Base-by-base conservation (phyloP, 75 land plant genomes). In the Ceratopteris richardii region DNA sequence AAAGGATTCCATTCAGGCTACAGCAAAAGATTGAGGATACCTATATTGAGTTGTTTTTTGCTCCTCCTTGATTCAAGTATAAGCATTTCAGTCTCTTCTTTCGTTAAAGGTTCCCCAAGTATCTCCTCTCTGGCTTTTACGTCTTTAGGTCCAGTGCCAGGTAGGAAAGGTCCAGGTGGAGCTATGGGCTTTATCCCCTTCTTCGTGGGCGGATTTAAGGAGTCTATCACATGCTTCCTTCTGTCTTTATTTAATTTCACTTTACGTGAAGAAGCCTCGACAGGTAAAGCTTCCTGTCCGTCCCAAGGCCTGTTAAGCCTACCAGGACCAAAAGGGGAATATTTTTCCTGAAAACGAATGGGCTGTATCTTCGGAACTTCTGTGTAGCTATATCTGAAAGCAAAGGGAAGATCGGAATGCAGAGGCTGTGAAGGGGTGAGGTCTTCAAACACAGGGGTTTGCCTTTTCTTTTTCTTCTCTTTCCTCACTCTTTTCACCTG, bases 241-340 rank as follows among this genome's bases (percentile, higher is more conserved):
- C 44, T 81, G 46, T 33, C 33, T 54, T 40, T 52, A 58, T 57
- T 65, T 63, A 68, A 66, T 20, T 58, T 41, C 58, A 68, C 77
- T 63, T 82, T 84, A 4, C 7, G 7, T 33, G 37, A 3, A 33
- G 37, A 33, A 53, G 66, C 52, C 44, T 31, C 29, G 62, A 75
- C 48, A 39, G 88, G 84, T 0, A 86, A 78, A 0, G 64, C 58
- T 17, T 41, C 54, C 66, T 76, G 72, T 26, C 98, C 98, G 0
- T 95, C 89, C 98, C 98, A 93, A 0, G 98, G 98, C 62, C 98
- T 56, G 11, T 74, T 64, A 86, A 93, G 76, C 0, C 78, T 53
- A n/a, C 82, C 82, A 13, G 98, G 94, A 0, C 84, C 94, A 64
- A 93, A 93, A 14, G 98, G 94, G 57, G 87, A 63, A 51, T 72